phyloP scores from a whole-genome alignment of 768 basidiomycete species.

The Termitomyces eurrhizus region DNA sequence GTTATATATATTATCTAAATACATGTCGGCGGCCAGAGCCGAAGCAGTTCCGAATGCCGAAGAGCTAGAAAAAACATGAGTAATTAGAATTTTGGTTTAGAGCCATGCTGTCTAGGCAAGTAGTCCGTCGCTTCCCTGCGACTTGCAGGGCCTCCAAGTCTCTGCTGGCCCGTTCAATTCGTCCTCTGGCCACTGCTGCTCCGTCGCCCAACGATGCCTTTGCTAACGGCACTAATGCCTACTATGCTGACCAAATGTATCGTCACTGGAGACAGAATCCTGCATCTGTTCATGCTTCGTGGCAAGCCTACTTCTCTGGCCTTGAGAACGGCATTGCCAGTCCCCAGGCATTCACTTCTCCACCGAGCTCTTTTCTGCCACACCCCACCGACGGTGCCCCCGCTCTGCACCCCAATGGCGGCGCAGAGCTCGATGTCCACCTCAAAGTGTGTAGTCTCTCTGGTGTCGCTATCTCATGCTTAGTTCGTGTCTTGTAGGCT shows the following conservation, averaged over 20 bases:
- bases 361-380: conserved; percentile 64
- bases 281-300: conserved; percentile 87
- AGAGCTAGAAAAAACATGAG: neutral
- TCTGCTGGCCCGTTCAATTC: conserved; percentile 14
- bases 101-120: conserved; percentile 32
- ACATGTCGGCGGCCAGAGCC: neutral
- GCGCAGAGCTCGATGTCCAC: conserved; percentile 86
- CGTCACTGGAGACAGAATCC: conserved; percentile 88
- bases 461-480: conserved; percentile 4
- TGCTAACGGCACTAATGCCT: conserved; percentile 91
- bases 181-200: conserved; percentile 40
- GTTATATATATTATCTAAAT: neutral
- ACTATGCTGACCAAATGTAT: conserved; percentile 98
- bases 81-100: neutral
- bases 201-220: conserved; percentile 83
- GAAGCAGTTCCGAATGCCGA: neutral
- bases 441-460: conserved; percentile 62
- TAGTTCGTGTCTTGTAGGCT: conserved; percentile 49
- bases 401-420: conserved; percentile 62
- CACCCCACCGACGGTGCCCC: conserved; percentile 78
- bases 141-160: conserved; percentile 15
- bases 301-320: conserved; percentile 92
- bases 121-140: conserved; percentile 28
- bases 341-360: conserved; percentile 78
- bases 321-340: conserved; percentile 85